Percentiles rank a stretch among this genome's conserved stretches.
phyloP scores from a whole-genome alignment of 805 yeast species.

The Ogataea angusta region DNA sequence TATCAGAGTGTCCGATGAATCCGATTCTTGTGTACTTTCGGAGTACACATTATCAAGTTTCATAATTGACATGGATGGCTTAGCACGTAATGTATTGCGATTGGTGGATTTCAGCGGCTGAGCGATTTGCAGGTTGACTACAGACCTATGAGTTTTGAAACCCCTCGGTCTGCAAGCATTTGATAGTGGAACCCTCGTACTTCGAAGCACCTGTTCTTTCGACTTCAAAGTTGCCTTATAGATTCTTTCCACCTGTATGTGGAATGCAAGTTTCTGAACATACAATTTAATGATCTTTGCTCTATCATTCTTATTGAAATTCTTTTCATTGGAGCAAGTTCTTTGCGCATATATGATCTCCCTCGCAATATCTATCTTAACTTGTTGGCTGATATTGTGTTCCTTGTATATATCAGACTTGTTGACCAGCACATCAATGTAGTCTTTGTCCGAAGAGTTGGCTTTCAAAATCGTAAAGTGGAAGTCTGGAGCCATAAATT shows the following conservation, averaged over 20 bases:
- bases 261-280: conserved; percentile 50
- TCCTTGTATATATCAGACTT: conserved; percentile 54
- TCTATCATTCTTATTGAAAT: conserved; percentile 39
- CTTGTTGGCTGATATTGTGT: conserved; percentile 42
- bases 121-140: conserved; percentile 2
- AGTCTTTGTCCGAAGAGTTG: conserved; percentile 41
- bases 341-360: conserved; percentile 28
- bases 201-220: conserved; percentile 14
- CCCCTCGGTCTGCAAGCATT: conserved; percentile 9
- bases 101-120: conserved; percentile 4
- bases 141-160: conserved; percentile 18
- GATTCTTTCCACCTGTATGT: conserved; percentile 64
- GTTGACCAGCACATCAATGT: conserved; percentile 41
- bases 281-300: conserved; percentile 45
- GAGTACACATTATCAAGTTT: conserved; percentile 19
- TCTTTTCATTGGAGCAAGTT: not conserved
- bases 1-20: conserved; percentile 17
- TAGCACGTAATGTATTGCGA: conserved; percentile 17
- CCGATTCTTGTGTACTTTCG: conserved; percentile 12
- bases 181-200: conserved; percentile 1
- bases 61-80: conserved; percentile 26
- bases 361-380: conserved; percentile 39
- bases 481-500: conserved; percentile 26
- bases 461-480: conserved; percentile 40
- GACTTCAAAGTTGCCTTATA: conserved; percentile 45